Evolutionary conservation across 208 protist species (phyloP).

Genomic region (Wallacemonas sp.): DNA sequence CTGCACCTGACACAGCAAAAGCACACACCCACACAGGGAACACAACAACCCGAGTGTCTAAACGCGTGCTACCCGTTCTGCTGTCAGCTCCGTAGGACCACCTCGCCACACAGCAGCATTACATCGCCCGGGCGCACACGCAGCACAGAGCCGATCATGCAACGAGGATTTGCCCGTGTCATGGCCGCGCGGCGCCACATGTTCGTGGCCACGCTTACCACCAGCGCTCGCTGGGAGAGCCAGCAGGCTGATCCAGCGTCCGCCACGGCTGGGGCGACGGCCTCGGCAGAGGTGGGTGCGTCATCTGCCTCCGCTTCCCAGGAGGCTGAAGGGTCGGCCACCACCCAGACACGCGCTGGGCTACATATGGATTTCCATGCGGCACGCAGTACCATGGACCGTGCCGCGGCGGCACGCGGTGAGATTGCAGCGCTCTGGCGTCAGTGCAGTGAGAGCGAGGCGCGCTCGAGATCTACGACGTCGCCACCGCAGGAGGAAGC

Average conservation of each 20-base stretch:
- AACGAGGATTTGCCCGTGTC: neutral
- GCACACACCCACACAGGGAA: no score
- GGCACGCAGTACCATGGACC: slow-evolving; percentile 50
- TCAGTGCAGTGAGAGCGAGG: neutral
- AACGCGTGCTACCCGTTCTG: no score
- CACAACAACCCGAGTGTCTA: no score
- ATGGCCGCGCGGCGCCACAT: neutral
- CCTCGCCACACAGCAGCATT: neutral
- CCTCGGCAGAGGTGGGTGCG: neutral
- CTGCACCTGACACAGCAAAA: no score
- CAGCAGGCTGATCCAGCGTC: neutral
- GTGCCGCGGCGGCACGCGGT: slow-evolving; percentile 53
- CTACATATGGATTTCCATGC: neutral
- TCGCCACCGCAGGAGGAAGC: neutral
- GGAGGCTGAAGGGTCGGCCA: neutral
- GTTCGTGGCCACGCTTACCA: neutral
- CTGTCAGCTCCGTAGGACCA: no score
- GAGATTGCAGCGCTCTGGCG: slow-evolving; percentile 79
- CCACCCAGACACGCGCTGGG: neutral
- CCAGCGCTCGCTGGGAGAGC: neutral
- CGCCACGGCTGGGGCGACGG: neutral
- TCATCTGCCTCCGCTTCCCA: neutral
- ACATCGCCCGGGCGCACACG: no score
- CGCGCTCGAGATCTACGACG: neutral
- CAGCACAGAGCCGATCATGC: no score